Conservation (phyloP, 148 eudicot genomes). For the Spergularia marina region DNA sequence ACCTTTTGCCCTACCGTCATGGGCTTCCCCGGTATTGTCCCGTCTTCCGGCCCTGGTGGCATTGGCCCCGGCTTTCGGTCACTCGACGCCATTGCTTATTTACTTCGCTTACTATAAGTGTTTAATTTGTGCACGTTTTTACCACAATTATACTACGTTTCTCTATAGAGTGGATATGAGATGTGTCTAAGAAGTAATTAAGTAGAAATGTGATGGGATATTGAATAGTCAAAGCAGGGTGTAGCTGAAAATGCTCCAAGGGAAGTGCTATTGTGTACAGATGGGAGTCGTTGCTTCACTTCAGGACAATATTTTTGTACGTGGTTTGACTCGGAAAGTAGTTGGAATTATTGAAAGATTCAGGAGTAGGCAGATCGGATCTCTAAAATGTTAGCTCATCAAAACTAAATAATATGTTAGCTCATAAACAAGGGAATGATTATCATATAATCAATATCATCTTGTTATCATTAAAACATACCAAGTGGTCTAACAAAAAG, state of each 20-base stretch:
- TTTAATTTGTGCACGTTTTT: neutral
- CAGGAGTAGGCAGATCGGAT: too few species aligned
- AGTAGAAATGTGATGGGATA: neutral
- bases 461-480: too few species aligned
- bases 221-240: neutral
- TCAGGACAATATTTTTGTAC: neutral
- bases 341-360: too few species aligned
- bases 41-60: slow-evolving; percentile 26
- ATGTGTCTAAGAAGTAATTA: neutral
- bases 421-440: too few species aligned
- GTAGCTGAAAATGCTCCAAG: neutral
- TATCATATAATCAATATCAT: too few species aligned
- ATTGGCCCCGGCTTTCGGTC: slow-evolving; percentile 27
- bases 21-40: slow-evolving; percentile 51
- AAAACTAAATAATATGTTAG: too few species aligned
- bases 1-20: slow-evolving; percentile 50
- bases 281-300: slow-evolving; percentile 3
- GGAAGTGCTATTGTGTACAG: neutral
- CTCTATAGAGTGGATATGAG: neutral
- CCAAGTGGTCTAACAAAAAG: too few species aligned
- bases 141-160: neutral
- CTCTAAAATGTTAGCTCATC: too few species aligned
- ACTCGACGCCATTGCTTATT: slow-evolving; percentile 29
- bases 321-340: too few species aligned
- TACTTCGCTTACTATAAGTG: neutral